A percentile compares a stretch with the other conserved stretches of the same genome.
These are phyloP conservation scores for Metrosideros polymorpha DNA, from an alignment of 441 rosid species.

Conservation along the genomic window DNA sequence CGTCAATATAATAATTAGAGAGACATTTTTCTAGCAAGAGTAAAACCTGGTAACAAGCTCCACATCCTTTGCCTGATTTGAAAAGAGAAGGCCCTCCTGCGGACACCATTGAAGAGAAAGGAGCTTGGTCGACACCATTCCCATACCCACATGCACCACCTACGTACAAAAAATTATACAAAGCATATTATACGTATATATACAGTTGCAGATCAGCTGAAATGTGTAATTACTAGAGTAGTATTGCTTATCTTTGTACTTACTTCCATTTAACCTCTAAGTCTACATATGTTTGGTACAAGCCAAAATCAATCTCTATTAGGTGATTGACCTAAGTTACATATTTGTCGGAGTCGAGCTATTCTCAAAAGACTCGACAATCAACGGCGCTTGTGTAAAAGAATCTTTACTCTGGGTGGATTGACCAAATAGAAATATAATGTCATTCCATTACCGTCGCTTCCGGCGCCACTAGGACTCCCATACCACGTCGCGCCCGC, in stretches of 20 bases:
- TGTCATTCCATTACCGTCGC: slow-evolving; percentile 26
- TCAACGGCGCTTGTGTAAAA: not conserved
- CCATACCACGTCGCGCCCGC: slow-evolving; percentile 78
- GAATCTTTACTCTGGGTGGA: not conserved
- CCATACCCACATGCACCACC: slow-evolving; percentile 43
- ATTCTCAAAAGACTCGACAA: not conserved
- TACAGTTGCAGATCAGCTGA: too few species aligned
- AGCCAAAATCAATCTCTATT: not conserved
- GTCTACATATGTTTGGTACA: not conserved
- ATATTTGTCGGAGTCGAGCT: not conserved
- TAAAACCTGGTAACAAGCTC: slow-evolving; percentile 34
- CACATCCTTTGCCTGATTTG: slow-evolving; percentile 34
- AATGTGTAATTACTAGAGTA: too few species aligned
- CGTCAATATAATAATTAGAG: not conserved
- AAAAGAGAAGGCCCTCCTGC: slow-evolving; percentile 37
- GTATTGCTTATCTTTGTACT: too few species aligned
- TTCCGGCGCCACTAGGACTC: slow-evolving; percentile 41
- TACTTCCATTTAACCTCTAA: too few species aligned
- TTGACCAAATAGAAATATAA: not conserved
- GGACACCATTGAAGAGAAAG: slow-evolving; percentile 26
- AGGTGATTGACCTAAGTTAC: not conserved
- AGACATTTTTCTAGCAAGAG: not conserved
- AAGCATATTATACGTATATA: too few species aligned
- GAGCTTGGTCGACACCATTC: slow-evolving; percentile 19
- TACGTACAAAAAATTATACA: not conserved